Conservation (phyloP, 2,329 filamentous ascomycete genomes). For the Colletotrichum sp. region DNA sequence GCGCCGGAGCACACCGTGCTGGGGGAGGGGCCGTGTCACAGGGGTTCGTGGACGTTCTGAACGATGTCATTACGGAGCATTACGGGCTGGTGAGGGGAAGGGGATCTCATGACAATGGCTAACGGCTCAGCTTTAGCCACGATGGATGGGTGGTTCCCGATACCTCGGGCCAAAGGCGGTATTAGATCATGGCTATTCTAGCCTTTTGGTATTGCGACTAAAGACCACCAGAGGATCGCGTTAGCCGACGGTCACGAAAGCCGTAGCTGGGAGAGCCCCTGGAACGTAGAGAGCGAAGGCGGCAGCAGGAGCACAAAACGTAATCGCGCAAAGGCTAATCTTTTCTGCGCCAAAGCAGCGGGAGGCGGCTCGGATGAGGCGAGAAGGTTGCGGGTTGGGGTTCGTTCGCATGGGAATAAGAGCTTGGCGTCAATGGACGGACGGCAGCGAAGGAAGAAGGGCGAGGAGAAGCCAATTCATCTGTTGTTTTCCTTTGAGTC, state of each 20-base stretch:
- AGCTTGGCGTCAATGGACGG: background rate
- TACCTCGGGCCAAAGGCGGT: background rate
- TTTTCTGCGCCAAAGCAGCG: background rate
- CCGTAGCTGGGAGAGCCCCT: background rate
- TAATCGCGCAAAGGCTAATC: background rate
- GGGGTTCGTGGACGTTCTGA: slow-evolving; percentile 1
- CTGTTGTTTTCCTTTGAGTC: background rate
- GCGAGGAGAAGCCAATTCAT: background rate
- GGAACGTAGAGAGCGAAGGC: background rate
- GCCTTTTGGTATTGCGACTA: background rate
- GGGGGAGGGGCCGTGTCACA: slow-evolving; percentile 31
- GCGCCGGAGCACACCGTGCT: slow-evolving; percentile 31
- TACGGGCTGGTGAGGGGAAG: fast-evolving
- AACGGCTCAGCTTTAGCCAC: background rate
- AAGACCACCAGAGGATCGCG: background rate
- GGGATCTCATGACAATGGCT: background rate
- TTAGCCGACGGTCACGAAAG: background rate
- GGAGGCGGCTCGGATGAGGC: background rate
- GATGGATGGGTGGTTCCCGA: background rate
- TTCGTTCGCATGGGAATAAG: background rate
- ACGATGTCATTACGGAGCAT: background rate
- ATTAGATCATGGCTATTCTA: background rate
- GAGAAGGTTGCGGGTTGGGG: background rate
- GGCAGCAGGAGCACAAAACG: background rate
- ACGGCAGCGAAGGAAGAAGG: background rate